phyloP scores from a whole-genome alignment of 495 filamentous ascomycete species.

The Evansstolkia leycettana region DNA sequence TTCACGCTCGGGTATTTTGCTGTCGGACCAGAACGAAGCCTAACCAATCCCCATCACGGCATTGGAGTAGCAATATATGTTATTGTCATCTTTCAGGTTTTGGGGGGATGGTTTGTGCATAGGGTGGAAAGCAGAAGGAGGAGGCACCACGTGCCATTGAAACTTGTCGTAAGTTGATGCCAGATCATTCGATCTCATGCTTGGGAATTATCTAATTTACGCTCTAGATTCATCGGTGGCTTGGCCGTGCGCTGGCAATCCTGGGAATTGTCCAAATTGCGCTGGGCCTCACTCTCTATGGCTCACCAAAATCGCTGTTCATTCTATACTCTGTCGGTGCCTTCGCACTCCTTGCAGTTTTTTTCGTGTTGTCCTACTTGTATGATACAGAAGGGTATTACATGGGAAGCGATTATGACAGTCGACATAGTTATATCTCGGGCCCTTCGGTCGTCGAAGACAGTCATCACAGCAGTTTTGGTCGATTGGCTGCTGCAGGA shows the following conservation, averaged over 20 bases:
- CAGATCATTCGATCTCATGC: background rate
- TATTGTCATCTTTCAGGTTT: conserved; percentile 63
- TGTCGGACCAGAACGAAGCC: conserved; percentile 58
- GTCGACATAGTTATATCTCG: conserved; percentile 40
- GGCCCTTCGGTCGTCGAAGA: conserved; percentile 25
- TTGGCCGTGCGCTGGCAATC: conserved; percentile 62
- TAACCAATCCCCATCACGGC: conserved; percentile 91
- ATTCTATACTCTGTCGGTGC: conserved; percentile 71
- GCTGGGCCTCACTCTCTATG: conserved; percentile 82
- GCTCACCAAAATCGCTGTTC: conserved; percentile 73
- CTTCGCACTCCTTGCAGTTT: conserved; percentile 50
- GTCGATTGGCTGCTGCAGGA: conserved; percentile 31
- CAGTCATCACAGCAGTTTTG: conserved; percentile 20
- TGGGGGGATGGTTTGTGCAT: conserved; percentile 65
- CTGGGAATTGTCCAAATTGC: conserved; percentile 81
- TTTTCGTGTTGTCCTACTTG: conserved; percentile 61
- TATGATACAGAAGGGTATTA: conserved; percentile 39
- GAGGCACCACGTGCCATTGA: conserved; percentile 46
- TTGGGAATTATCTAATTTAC: conserved; percentile 12
- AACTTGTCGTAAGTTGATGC: conserved; percentile 47
- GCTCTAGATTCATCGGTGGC: conserved; percentile 65
- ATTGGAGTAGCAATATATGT: conserved; percentile 88
- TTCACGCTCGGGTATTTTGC: conserved; percentile 72
- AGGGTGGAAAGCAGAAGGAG: conserved; percentile 48
- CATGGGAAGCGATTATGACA: conserved; percentile 36